Evolutionary conservation across 352 stramenopile genomes (phyloP).

Genomic region (Pythium rhizo-oryzae): DNA sequence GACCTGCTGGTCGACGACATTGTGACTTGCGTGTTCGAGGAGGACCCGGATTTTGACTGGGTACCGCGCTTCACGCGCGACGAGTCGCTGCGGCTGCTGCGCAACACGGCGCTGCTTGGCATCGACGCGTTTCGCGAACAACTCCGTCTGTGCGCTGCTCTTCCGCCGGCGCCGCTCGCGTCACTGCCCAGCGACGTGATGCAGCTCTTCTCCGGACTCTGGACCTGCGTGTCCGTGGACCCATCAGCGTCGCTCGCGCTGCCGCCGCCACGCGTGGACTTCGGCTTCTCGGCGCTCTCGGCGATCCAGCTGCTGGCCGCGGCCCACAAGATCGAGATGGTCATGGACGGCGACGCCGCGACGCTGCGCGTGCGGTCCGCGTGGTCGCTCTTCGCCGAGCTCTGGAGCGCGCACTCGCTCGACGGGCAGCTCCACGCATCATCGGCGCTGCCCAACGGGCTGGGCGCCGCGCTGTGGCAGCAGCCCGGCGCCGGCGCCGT

Average conservation of each 20-base stretch:
- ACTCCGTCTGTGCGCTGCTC: constrained; percentile 15
- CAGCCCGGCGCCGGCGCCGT: constrained; percentile 7
- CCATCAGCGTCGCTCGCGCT: constrained; percentile 16
- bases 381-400: constrained; percentile 29
- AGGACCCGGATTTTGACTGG: constrained; percentile 31
- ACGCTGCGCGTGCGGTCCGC: constrained; percentile 18
- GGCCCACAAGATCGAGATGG: constrained; percentile 20
- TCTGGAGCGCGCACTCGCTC: constrained; percentile 26
- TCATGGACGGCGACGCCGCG: constrained; percentile 19
- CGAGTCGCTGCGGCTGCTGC: constrained; percentile 18
- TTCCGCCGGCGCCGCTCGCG: background rate
- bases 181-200: constrained; percentile 18
- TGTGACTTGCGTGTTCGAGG: constrained; percentile 27
- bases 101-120: constrained; percentile 31
- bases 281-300: constrained; percentile 26
- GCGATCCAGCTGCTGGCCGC: constrained; percentile 22
- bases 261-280: constrained; percentile 13
- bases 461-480: constrained; percentile 21
- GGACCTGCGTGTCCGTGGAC: constrained; percentile 25
- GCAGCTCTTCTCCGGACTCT: constrained; percentile 21
- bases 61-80: constrained; percentile 12
- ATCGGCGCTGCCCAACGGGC: constrained; percentile 19
- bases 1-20: constrained; percentile 35
- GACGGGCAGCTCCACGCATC: constrained; percentile 24
- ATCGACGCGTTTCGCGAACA: constrained; percentile 28